phyloP scores from a whole-genome alignment of 2,329 filamentous ascomycete species.

The Paraphaeosphaeria minitans region DNA sequence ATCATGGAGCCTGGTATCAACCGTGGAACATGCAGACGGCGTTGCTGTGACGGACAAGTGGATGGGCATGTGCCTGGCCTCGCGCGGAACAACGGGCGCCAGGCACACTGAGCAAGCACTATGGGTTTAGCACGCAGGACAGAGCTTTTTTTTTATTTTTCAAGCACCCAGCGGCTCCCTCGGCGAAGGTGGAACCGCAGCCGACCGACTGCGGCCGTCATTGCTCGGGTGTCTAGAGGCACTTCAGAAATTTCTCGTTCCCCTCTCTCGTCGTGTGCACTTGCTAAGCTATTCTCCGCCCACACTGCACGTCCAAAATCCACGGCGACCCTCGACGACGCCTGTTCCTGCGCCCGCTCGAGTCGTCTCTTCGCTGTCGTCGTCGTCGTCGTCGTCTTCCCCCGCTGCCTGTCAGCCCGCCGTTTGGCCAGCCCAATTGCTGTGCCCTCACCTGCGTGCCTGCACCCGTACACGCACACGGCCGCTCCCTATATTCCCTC shows the following conservation, averaged over 20 bases:
- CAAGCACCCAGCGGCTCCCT: slow-evolving; percentile 9
- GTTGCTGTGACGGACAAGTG: not conserved
- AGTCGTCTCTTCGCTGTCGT: slow-evolving; percentile 33
- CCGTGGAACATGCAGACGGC: not conserved
- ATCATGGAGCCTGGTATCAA: not conserved
- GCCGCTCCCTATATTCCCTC: slow-evolving; percentile 9
- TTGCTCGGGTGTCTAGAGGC: slow-evolving; percentile 8
- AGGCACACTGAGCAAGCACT: slow-evolving; percentile 3
- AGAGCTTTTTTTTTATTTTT: slow-evolving; percentile 2
- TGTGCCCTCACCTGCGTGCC: slow-evolving; percentile 20
- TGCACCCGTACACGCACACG: slow-evolving; percentile 19
- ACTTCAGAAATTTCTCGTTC: slow-evolving; percentile 24
- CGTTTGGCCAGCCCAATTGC: slow-evolving; percentile 20
- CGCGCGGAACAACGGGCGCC: slow-evolving; percentile 6
- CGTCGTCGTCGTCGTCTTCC: slow-evolving; percentile 27
- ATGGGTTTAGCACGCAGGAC: slow-evolving; percentile 6
- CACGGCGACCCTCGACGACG: slow-evolving; percentile 33
- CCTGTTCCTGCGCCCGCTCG: slow-evolving; percentile 24
- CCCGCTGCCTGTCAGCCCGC: slow-evolving; percentile 23
- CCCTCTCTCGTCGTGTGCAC: slow-evolving; percentile 22
- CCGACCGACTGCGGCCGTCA: not conserved
- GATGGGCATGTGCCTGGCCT: not conserved
- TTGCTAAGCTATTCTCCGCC: slow-evolving; percentile 10
- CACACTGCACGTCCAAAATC: slow-evolving; percentile 39
- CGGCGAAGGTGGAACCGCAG: not conserved